phyloP scores from a whole-genome alignment of 2,329 filamentous ascomycete species.

The Scytalidium lignicola region DNA sequence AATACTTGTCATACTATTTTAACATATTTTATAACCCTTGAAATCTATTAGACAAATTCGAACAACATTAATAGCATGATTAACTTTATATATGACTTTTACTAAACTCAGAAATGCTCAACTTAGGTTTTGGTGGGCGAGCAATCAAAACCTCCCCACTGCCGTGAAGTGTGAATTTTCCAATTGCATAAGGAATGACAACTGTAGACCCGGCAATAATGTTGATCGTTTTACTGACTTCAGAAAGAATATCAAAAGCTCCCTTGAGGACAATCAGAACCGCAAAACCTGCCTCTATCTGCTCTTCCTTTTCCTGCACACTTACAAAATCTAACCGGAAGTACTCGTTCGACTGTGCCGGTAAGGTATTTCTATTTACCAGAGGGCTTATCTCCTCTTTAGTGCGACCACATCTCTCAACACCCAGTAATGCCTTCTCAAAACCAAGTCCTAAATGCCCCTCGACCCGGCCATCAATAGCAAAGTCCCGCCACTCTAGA shows the following conservation, averaged over 20 bases:
- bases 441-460: constrained; percentile 4
- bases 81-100: no score
- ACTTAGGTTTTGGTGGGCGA: not conserved
- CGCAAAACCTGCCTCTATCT: constrained; percentile 3
- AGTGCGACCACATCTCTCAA: not conserved
- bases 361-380: not conserved
- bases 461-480: not conserved
- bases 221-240: not conserved
- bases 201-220: not conserved
- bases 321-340: not conserved
- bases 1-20: no score
- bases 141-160: constrained; percentile 1
- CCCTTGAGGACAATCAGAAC: constrained; percentile 1
- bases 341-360: constrained; percentile 1
- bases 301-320: not conserved
- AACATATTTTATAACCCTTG: no score
- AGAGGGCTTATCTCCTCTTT: not conserved
- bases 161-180: not conserved
- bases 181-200: constrained; percentile 1
- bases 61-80: no score
- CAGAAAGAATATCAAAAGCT: not conserved
- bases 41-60: no score
- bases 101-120: no score
- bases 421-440: constrained; percentile 1
- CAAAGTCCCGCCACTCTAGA: constrained; percentile 3